These are phyloP conservation scores for Globisporangium radiosum DNA, from an alignment of 352 stramenopile species.

Conservation along the genomic window DNA sequence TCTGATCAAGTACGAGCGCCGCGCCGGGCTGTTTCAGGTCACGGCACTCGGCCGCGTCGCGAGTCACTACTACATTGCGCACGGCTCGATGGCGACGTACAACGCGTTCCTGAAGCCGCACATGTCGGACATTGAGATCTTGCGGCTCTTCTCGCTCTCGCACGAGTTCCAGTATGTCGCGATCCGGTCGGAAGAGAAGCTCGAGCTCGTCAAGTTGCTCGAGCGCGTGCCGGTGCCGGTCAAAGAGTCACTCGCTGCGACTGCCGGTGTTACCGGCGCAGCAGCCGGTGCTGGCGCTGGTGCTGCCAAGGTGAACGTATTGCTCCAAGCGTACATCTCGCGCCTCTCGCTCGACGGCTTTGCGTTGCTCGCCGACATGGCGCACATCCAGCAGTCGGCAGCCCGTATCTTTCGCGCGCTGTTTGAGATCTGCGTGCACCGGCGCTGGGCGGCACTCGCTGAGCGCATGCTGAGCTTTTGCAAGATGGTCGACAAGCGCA, in stretches of 20 bases:
- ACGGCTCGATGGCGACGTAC: slow-evolving; percentile 98
- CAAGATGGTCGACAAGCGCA: slow-evolving; percentile 98
- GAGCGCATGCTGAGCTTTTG: slow-evolving; percentile 96
- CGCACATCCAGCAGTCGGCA: slow-evolving; percentile 98
- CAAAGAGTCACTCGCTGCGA: slow-evolving; percentile 89
- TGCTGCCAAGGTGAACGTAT: slow-evolving; percentile 98
- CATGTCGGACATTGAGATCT: slow-evolving; percentile 99
- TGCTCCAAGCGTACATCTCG: slow-evolving; percentile 99
- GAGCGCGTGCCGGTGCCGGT: slow-evolving; percentile 98
- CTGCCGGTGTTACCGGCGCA: slow-evolving; percentile 25
- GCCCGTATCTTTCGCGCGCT: slow-evolving; percentile 97
- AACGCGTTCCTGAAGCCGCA: slow-evolving; percentile 97
- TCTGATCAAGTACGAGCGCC: slow-evolving; percentile 97
- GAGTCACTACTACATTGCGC: slow-evolving; percentile 99
- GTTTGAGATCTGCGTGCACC: slow-evolving; percentile 98
- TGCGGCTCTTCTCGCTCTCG: slow-evolving; percentile 98
- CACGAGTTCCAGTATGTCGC: slow-evolving; percentile 99
- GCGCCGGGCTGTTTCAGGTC: slow-evolving; percentile 92
- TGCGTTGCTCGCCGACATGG: slow-evolving; percentile 98
- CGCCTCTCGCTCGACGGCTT: slow-evolving; percentile 97
- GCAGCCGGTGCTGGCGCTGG: slow-evolving; percentile 42
- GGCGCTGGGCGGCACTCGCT: slow-evolving; percentile 92
- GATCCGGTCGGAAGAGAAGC: slow-evolving; percentile 97
- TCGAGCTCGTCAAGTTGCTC: slow-evolving; percentile 97
- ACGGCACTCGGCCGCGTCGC: slow-evolving; percentile 97